Base-by-base conservation (phyloP, 1,139 yeast species). In the Magnusiomyces fungicola region DNA sequence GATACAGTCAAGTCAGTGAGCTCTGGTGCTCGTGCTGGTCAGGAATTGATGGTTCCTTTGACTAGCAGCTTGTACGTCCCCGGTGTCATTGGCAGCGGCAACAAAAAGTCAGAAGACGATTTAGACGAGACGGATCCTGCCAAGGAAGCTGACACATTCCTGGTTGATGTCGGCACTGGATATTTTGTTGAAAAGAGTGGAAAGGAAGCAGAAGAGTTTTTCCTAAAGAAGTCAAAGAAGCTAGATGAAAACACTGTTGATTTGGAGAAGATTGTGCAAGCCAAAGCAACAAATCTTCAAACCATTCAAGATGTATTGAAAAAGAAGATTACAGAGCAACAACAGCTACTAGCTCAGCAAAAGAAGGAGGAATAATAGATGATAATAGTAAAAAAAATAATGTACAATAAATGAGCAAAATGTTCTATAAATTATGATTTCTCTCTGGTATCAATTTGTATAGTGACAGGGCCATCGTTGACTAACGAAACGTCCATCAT, bases 141-240 rank as follows among this genome's bases (percentile, higher is more conserved):
- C 55, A 19, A 24, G 10, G 43, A 23, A 39, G 18, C 29, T 12
- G 30, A 27, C 21, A 80, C 75, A 51, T 92, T 83, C 60, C 74
- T 92, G 68, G 96, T 94, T 18, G 99, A 92, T 63, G 83, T 92
- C 40, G 99, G 99, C 32, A 92, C 98, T 0, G 97, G 97, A 1
- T 92, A 92, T 66, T 92, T 78, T 63, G 94, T 89, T 29, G 96
- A 88, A 60, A 94, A 92, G 58, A 68, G 68, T 51, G 77, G 80
- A 0, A 71, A 69, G 5, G 90, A 86, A 44, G 86, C 97, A 2
- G 72, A 78, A 56, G 68, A 68, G 50, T 95, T 89, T 60, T 92
- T 88, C 65, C 78, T 82, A 52, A 74, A 73, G 51, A 88, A 94
- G 69, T 79, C 89, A 48, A 72, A 71, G 25, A 90, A 89, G 56